These are phyloP conservation scores for Lentinula detonsa DNA, from an alignment of 768 basidiomycete species.

Conservation along the genomic window DNA sequence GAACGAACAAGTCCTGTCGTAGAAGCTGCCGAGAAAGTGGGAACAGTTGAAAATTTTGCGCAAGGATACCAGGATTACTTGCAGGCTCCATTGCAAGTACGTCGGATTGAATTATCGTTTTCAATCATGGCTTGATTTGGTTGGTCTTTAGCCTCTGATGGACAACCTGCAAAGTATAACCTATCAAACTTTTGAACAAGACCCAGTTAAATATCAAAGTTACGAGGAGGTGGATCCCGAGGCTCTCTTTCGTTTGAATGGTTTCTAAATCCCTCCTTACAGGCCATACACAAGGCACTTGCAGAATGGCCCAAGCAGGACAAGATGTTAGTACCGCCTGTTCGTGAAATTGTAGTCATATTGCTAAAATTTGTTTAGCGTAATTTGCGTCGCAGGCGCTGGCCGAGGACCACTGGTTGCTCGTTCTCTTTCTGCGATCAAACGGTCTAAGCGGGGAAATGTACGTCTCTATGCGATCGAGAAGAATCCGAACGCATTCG, in stretches of 20 bases:
- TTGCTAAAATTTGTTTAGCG: conserved; percentile 33
- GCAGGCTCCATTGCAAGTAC: conserved; percentile 88
- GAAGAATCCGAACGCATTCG: conserved; percentile 94
- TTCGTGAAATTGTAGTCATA: neutral
- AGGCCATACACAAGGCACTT: conserved; percentile 82
- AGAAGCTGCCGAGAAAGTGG: conserved; percentile 55
- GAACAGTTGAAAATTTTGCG: conserved; percentile 85
- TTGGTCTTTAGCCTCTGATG: conserved; percentile 74
- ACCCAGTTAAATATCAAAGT: conserved; percentile 92
- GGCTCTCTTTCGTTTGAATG: conserved; percentile 8
- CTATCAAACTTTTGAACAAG: conserved; percentile 96
- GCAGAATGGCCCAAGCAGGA: conserved; percentile 57
- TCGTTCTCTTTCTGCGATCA: conserved; percentile 72
- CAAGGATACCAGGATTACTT: conserved; percentile 93
- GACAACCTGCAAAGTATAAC: conserved; percentile 94
- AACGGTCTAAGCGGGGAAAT: conserved; percentile 48
- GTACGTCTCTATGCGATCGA: conserved; percentile 84
- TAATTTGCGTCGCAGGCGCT: conserved; percentile 90
- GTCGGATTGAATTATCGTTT: conserved; percentile 13
- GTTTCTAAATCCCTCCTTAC: conserved; percentile 2
- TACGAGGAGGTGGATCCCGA: conserved; percentile 75
- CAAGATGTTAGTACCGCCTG: conserved; percentile 48
- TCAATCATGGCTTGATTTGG: conserved; percentile 1
- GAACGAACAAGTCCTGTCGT: conserved; percentile 72
- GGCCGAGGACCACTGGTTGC: conserved; percentile 92